Conservation (phyloP, 106 monocot genomes). For the Phalaenopsis aphrodite region DNA sequence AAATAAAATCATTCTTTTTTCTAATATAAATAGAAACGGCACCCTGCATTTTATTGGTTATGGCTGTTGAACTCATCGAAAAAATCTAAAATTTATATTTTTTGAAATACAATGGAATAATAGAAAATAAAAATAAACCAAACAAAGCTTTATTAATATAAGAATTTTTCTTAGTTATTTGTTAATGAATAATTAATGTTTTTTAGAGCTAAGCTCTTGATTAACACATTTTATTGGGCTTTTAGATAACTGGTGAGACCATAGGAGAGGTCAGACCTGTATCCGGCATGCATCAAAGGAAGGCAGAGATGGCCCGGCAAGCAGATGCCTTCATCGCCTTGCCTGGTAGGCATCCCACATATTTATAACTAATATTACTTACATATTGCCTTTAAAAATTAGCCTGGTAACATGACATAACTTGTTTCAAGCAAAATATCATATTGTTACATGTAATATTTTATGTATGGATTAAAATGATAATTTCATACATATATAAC, state of each 20-base stretch:
- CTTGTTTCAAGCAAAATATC: no score
- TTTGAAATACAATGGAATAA: no score
- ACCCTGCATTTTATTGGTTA: no score
- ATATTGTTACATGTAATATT: no score
- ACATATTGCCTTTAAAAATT: no score
- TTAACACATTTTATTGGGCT: not conserved
- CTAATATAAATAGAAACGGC: no score
- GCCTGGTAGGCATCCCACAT: constrained; percentile 34
- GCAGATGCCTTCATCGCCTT: constrained; percentile 84
- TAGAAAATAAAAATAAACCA: no score
- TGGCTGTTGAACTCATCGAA: not conserved
- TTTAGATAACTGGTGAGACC: constrained; percentile 61
- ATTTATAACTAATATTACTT: not conserved
- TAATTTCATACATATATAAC: no score
- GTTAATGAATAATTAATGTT: not conserved
- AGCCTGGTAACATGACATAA: no score
- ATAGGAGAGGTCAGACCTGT: constrained; percentile 60
- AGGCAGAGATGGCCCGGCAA: constrained; percentile 73
- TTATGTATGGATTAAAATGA: no score
- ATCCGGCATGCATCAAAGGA: constrained; percentile 59
- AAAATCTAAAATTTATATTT: not conserved
- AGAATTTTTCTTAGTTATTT: no score
- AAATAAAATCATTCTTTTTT: not conserved
- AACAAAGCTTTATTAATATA: no score
- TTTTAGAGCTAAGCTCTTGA: not conserved